phyloP scores from a whole-genome alignment of 805 yeast species.

The Starmerella bacillaris region DNA sequence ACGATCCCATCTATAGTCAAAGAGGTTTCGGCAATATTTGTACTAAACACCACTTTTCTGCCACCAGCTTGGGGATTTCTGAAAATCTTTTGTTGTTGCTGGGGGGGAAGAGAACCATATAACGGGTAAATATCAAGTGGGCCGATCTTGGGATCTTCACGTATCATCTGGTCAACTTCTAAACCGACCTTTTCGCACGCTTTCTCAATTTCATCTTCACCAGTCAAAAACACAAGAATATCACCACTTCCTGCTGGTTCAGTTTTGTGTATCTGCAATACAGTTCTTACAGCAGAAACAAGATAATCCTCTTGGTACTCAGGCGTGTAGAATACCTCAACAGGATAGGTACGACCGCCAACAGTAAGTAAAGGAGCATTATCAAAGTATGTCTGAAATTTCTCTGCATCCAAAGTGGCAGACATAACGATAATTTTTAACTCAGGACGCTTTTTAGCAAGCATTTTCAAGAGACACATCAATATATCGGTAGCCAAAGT shows the following conservation, averaged over 20 bases:
- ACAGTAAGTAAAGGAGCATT: constrained; percentile 89
- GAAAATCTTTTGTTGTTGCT: constrained; percentile 84
- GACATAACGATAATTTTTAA: constrained; percentile 89
- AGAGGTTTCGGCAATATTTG: constrained; percentile 95
- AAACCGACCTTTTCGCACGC: constrained; percentile 76
- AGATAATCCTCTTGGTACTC: constrained; percentile 89
- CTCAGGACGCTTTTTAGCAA: constrained; percentile 63
- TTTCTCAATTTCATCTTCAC: constrained; percentile 88
- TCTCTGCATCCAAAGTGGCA: constrained; percentile 93
- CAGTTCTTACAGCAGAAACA: constrained; percentile 90
- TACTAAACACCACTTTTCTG: constrained; percentile 76
- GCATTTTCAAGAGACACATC: constrained; percentile 84
- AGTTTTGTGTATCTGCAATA: constrained; percentile 76
- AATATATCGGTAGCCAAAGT: constrained; percentile 90
- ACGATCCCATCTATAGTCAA: constrained; percentile 95
- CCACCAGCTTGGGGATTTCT: constrained; percentile 91
- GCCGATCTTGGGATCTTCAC: constrained; percentile 72
- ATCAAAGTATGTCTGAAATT: constrained; percentile 76
- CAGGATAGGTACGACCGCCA: constrained; percentile 96
- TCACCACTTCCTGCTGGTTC: constrained; percentile 19
- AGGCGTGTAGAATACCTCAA: constrained; percentile 90
- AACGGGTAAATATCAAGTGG: constrained; percentile 80
- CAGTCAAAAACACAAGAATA: constrained; percentile 21
- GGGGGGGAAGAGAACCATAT: constrained; percentile 92
- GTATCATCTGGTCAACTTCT: constrained; percentile 72